Evolutionary conservation across 139 green algal species (phyloP).

Genomic region (Edaphochlamys debaryana): DNA sequence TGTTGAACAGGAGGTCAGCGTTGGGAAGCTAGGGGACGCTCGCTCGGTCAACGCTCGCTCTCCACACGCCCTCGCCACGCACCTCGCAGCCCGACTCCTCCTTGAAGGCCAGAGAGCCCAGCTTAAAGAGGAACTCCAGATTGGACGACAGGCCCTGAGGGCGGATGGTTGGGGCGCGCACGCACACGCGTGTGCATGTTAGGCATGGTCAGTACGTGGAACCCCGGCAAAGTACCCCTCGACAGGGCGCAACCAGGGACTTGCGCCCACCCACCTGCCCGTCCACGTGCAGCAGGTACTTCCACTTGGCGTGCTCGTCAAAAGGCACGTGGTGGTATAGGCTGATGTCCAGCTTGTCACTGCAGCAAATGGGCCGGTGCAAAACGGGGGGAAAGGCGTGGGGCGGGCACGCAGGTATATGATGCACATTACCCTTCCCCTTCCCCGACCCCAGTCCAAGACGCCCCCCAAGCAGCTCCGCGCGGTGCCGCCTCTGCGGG

Average conservation of each 20-base stretch:
- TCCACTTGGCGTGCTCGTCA: conserved; percentile 3
- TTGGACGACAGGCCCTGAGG: conserved; percentile 8
- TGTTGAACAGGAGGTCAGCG: too few relatives aligned
- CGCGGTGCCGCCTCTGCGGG: background rate
- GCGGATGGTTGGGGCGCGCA: too few relatives aligned
- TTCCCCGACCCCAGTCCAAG: background rate
- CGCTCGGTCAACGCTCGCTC: too few relatives aligned
- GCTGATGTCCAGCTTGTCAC: conserved; percentile 10
- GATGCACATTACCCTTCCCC: too few relatives aligned
- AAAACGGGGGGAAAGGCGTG: too few relatives aligned
- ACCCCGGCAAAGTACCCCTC: too few relatives aligned
- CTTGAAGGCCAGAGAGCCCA: conserved; percentile 49
- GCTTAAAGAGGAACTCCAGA: conserved; percentile 48
- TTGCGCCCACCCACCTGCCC: conserved; percentile 31
- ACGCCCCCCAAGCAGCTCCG: background rate
- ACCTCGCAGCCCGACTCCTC: conserved; percentile 49
- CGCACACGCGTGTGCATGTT: too few relatives aligned
- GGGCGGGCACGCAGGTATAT: too few relatives aligned
- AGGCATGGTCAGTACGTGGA: too few relatives aligned
- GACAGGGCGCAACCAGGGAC: too few relatives aligned
- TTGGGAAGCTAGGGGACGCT: too few relatives aligned
- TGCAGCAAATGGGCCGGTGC: too few relatives aligned
- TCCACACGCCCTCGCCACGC: background rate
- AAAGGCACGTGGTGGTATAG: conserved; percentile 28
- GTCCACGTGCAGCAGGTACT: conserved; percentile 55